These are phyloP conservation scores for Penicillium atrosanguineum DNA, from an alignment of 495 filamentous ascomycete species.

Conservation along the genomic window DNA sequence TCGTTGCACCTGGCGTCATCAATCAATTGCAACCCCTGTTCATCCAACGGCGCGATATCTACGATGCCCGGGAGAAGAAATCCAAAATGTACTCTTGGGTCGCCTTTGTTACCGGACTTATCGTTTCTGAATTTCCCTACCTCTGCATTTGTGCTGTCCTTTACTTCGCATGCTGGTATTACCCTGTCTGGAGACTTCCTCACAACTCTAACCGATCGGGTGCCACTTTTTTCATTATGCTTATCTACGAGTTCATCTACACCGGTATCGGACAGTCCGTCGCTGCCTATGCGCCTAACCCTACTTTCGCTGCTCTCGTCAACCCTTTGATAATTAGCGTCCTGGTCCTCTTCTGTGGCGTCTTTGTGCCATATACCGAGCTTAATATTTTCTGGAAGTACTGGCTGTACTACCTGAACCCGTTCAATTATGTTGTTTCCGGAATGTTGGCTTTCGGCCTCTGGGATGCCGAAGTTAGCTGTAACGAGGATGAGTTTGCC, in stretches of 20 bases:
- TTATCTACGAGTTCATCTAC: constrained; percentile 54
- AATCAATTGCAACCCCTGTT: constrained; percentile 54
- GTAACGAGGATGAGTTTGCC: constrained; percentile 53
- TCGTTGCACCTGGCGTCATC: constrained; percentile 49
- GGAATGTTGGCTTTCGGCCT: constrained; percentile 52
- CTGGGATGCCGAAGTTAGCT: constrained; percentile 54
- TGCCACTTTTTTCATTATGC: no score
- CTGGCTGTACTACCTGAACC: constrained; percentile 64
- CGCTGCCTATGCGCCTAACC: constrained; percentile 56
- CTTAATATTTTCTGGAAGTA: constrained; percentile 61
- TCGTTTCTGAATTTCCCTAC: constrained; percentile 54
- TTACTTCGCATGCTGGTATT: constrained; percentile 52
- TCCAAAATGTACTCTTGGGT: constrained; percentile 54
- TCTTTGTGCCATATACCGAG: constrained; percentile 34
- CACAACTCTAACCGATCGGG: no score
- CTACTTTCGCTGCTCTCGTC: constrained; percentile 51
- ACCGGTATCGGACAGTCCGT: constrained; percentile 60
- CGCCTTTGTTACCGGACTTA: constrained; percentile 48
- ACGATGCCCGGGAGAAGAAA: constrained; percentile 51
- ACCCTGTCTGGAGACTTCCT: not conserved
- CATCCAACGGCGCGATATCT: constrained; percentile 51
- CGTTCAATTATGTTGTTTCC: constrained; percentile 65
- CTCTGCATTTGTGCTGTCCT: constrained; percentile 47
- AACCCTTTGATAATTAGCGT: constrained; percentile 55
- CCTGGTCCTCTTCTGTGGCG: constrained; percentile 53